A percentile compares a stretch with the other conserved stretches of the same genome.
Evolutionary conservation across 306 rosid species (phyloP).

Genomic region (Prunus salicina): DNA sequence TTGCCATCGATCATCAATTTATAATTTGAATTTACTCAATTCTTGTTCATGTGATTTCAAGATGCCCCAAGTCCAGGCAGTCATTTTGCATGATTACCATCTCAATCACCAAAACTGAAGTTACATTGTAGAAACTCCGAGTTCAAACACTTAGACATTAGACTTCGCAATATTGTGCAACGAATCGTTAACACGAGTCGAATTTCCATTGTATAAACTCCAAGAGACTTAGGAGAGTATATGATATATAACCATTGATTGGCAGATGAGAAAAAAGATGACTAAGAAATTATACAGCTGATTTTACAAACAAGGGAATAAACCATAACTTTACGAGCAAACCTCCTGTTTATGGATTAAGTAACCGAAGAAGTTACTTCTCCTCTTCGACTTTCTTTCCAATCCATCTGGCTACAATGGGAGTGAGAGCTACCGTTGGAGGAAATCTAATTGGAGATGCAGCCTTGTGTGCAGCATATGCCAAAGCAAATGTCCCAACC

Average conservation of each 20-base stretch:
- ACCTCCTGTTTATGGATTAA: not conserved
- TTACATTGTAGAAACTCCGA: not conserved
- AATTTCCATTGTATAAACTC: not conserved
- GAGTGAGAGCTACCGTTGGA: constrained; percentile 93
- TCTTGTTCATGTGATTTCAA: not conserved
- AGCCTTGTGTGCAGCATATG: constrained; percentile 96
- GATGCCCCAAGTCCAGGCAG: not conserved
- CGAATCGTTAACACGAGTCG: no score
- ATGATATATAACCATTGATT: not conserved
- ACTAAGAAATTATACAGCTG: not conserved
- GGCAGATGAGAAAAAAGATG: no score
- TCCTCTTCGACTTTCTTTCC: constrained; percentile 68
- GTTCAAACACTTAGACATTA: no score
- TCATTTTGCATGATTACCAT: not conserved
- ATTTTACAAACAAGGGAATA: constrained; percentile 1
- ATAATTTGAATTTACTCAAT: not conserved
- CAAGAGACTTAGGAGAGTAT: not conserved
- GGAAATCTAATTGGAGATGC: constrained; percentile 98
- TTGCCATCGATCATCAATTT: not conserved
- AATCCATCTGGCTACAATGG: constrained; percentile 85
- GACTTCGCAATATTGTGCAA: no score
- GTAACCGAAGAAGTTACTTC: constrained; percentile 23
- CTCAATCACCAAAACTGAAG: not conserved
- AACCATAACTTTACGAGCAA: not conserved
- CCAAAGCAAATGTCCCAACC: constrained; percentile 90